Evolutionary conservation across 768 basidiomycete species (phyloP).

Genomic region (Heimioporus sp.): DNA sequence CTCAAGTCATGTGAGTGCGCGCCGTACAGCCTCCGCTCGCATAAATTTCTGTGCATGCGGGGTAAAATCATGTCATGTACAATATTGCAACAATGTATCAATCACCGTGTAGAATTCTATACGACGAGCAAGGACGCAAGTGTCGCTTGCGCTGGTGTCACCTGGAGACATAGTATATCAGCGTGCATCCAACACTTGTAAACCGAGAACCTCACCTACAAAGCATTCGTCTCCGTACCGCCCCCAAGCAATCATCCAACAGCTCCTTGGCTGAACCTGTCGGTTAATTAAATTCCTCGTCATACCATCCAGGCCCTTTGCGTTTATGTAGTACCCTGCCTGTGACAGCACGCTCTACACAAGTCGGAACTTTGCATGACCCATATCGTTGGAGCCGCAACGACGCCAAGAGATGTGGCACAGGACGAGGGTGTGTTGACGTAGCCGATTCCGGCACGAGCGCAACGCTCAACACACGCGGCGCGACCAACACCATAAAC

Average conservation of each 20-base stretch:
- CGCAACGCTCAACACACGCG: constrained; percentile 83
- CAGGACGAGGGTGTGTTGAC: constrained; percentile 82
- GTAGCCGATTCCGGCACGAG: constrained; percentile 90
- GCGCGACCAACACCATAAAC: constrained; percentile 82
- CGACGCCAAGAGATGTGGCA: constrained; percentile 71
- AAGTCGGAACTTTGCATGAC: constrained; percentile 69
- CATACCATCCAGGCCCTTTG: constrained; percentile 87
- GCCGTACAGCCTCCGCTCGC: constrained; percentile 28
- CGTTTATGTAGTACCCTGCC: constrained; percentile 84
- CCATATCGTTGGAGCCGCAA: constrained; percentile 82
- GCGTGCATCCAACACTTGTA: too few relatives aligned
- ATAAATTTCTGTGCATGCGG: neutral
- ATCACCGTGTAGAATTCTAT: too few relatives aligned
- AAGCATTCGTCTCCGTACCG: too few relatives aligned
- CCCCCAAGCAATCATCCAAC: too few relatives aligned
- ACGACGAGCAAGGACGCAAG: too few relatives aligned
- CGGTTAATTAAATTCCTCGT: constrained; percentile 89
- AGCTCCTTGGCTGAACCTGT: too few relatives aligned
- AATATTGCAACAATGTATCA: constrained; percentile 21
- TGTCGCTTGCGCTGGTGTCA: too few relatives aligned
- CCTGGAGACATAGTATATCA: too few relatives aligned
- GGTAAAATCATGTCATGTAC: constrained; percentile 13
- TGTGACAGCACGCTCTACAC: too few relatives aligned
- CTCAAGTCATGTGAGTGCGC: constrained; percentile 90
- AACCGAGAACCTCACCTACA: too few relatives aligned